These are phyloP conservation scores for Stipa capillata DNA, from an alignment of 176 grass and related monocot genomes.

Conservation along the genomic window DNA sequence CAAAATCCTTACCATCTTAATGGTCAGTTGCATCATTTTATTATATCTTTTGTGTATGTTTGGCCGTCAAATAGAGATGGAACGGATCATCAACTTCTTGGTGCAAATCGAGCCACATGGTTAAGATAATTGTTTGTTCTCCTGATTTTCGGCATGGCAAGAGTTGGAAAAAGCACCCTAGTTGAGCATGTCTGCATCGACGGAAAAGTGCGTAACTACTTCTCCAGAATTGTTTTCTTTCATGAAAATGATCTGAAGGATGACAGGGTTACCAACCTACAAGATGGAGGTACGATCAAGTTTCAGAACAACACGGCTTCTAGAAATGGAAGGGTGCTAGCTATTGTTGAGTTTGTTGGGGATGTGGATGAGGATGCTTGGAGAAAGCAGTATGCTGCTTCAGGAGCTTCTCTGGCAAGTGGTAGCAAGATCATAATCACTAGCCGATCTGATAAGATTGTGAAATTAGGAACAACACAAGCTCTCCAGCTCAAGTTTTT, in stretches of 20 bases:
- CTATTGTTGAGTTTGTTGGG: neutral
- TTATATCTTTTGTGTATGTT: too few species aligned
- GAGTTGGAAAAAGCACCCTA: conserved; percentile 20
- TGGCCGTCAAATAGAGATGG: neutral
- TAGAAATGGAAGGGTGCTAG: neutral
- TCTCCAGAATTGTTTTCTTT: neutral
- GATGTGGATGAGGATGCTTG: neutral
- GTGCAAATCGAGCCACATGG: too few species aligned
- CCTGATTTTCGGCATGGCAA: neutral
- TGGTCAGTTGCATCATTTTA: too few species aligned
- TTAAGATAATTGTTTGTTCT: too few species aligned
- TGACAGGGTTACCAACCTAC: neutral
- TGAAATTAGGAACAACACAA: neutral
- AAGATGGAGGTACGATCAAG: neutral
- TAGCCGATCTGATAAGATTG: neutral
- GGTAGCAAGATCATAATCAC: conserved; percentile 22
- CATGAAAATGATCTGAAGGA: neutral
- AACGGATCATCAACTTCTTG: neutral
- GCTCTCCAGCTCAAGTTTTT: neutral
- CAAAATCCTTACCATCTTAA: too few species aligned
- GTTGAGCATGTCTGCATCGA: neutral
- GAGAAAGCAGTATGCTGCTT: neutral
- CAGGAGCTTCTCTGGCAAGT: neutral
- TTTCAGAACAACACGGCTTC: neutral
- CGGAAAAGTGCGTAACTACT: neutral